Evolutionary conservation across 208 protist genomes (phyloP), one percentile per base, ranked within the genome.

Genomic region (Acanthamoeba castellanii): DNA sequence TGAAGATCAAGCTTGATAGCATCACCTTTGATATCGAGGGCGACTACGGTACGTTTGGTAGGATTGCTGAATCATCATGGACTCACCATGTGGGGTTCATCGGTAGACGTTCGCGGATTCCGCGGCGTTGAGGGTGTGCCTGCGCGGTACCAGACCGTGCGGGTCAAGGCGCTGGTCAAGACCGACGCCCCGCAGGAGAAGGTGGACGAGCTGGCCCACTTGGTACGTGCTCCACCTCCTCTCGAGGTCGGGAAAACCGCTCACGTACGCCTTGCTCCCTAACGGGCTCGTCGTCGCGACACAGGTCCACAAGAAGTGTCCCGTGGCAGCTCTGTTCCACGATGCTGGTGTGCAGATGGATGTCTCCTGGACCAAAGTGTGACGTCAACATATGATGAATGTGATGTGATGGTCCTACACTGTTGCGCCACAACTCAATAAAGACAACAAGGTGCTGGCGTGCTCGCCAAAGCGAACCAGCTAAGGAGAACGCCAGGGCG

Each of bases 221-320:
- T 47, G 30, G 70, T 47, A 66, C 37, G 3, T 5, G 20, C 37
- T 45, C 3, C 30, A 47, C 11, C 27, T 47, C 37, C 2, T 37
- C 66, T 66, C 25, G 3, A 64, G 34, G 8, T 78, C 2, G 0
- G 11, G 66, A 9, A 18, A 13, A 37, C 34, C 30, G 7, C 37
- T 74, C 52, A 18, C 66, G 2, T 37, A 78, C 30, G 42, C 37
- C 70, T n/a, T 78, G 30, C 37, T 74, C 13, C n/a, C 66, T n/a
- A 3, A 3, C 27, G 9, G 25, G 16, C 32, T 47, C 42, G 42
- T 42, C 37, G 37, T 37, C 18, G 20, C 70, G 0, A 78, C 18
- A n/a, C 70, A 82, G 74, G 74, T 82, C 3, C 74, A 82, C 45
- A 45, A 82, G 74, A 82, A 82, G 74, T 82, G 74, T 82, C 74